A percentile compares a stretch with the other conserved stretches of the same genome.
These are phyloP conservation scores for Starmerella floris DNA, from an alignment of 805 yeast species.

Conservation along the genomic window DNA sequence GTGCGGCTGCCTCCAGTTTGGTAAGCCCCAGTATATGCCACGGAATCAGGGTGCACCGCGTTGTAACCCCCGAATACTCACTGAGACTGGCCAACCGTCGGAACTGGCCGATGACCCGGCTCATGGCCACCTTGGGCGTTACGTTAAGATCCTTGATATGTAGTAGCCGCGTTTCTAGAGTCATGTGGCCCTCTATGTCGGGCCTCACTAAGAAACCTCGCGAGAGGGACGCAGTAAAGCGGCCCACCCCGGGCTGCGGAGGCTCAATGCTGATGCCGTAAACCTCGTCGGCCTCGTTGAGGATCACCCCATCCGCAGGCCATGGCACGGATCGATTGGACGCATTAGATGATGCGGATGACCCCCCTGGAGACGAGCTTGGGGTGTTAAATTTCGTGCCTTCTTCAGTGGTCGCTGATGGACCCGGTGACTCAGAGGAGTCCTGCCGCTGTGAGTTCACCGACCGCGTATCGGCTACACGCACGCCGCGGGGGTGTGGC, in stretches of 20 bases:
- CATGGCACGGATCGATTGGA: not conserved
- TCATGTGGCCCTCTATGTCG: constrained; percentile 2
- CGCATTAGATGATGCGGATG: not conserved
- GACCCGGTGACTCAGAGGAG: not conserved
- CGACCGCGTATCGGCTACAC: not conserved
- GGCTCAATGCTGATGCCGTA: constrained; percentile 14
- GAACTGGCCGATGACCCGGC: constrained; percentile 28
- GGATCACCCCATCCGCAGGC: constrained; percentile 9
- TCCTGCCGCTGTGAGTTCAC: too few relatives aligned
- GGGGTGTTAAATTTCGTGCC: not conserved
- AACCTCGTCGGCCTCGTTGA: constrained; percentile 13
- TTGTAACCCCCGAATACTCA: constrained; percentile 27
- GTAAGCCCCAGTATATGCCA: constrained; percentile 28
- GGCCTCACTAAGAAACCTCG: constrained; percentile 19
- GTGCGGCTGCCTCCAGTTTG: constrained; percentile 14
- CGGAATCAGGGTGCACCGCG: constrained; percentile 25
- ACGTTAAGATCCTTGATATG: constrained; percentile 2
- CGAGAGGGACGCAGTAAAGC: constrained; percentile 11
- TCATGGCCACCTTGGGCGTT: constrained; percentile 21
- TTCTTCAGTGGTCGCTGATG: not conserved
- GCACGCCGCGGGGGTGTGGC: constrained; percentile 15
- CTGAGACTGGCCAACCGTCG: constrained; percentile 29
- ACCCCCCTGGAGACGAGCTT: not conserved
- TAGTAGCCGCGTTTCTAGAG: constrained; percentile 14
- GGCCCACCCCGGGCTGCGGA: constrained; percentile 9